These are phyloP conservation scores for Polytrichum formosum DNA, from an alignment of 225 moss, liverwort and hornwort genomes.

Conservation along the genomic window DNA sequence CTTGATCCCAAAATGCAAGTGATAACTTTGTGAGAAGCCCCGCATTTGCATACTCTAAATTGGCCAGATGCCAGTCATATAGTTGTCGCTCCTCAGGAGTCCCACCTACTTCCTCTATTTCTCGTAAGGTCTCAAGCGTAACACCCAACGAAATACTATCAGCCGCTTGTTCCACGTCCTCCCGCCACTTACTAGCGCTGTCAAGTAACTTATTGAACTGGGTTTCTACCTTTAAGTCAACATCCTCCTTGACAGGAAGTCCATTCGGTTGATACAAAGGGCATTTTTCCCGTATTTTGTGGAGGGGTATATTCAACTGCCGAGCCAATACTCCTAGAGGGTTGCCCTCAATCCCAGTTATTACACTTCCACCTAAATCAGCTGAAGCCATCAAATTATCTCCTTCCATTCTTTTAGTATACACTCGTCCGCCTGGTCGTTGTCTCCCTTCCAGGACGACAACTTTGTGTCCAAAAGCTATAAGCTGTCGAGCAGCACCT, in stretches of 20 bases:
- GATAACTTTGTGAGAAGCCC: constrained; percentile 42
- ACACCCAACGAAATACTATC: constrained; percentile 41
- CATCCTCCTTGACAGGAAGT: constrained; percentile 19
- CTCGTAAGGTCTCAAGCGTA: constrained; percentile 35
- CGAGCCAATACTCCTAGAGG: constrained; percentile 43
- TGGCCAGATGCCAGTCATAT: constrained; percentile 51
- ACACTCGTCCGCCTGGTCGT: constrained; percentile 33
- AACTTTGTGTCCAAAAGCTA: constrained; percentile 47
- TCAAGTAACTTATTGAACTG: constrained; percentile 50
- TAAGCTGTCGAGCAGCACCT: constrained; percentile 40
- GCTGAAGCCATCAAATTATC: constrained; percentile 25
- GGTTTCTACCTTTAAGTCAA: constrained; percentile 37
- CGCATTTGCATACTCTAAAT: constrained; percentile 53
- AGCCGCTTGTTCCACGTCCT: constrained; percentile 28
- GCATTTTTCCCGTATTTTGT: constrained; percentile 48
- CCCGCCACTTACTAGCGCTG: constrained; percentile 43
- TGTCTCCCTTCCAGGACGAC: constrained; percentile 49
- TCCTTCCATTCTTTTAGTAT: constrained; percentile 44
- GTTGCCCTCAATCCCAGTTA: constrained; percentile 50
- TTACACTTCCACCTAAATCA: constrained; percentile 48
- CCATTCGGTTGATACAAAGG: constrained; percentile 41
- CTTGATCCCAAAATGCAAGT: constrained; percentile 52
- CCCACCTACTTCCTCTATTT: constrained; percentile 21
- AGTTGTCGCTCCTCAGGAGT: constrained; percentile 35
- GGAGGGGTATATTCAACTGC: constrained; percentile 35